A percentile compares a stretch with the other conserved stretches of the same genome.
phyloP scores from a whole-genome alignment of 1,139 yeast species.

The Yamadazyma dendronema region DNA sequence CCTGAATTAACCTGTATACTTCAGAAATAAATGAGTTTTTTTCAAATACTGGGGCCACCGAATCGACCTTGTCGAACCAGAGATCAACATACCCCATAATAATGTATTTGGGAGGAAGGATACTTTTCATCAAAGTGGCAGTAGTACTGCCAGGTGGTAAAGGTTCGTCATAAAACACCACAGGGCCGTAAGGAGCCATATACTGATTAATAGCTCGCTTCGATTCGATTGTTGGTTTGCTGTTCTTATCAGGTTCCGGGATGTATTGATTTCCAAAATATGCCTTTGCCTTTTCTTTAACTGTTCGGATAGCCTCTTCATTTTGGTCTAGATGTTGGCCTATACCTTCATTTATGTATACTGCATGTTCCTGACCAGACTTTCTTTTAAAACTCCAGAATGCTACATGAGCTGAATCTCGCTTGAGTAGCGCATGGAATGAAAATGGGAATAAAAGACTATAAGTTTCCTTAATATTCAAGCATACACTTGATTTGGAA shows the following conservation, averaged over 20 bases:
- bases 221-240: conserved; percentile 4
- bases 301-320: conserved; percentile 1
- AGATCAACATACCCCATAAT: conserved; percentile 14
- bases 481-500: conserved; percentile 8
- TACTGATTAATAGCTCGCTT: conserved; percentile 11
- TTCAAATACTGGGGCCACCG: conserved; percentile 48
- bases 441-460: conserved; percentile 14
- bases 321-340: conserved; percentile 10
- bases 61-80: conserved; percentile 43
- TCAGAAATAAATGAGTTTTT: conserved; percentile 25
- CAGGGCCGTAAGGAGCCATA: conserved; percentile 3
- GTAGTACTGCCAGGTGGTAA: conserved; percentile 7
- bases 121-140: conserved; percentile 2
- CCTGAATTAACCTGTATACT: conserved; percentile 16
- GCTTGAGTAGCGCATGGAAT: conserved; percentile 11
- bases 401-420: conserved; percentile 12
- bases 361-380: conserved; percentile 7
- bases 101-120: conserved; percentile 13
- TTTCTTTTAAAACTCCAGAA: conserved; percentile 15
- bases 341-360: conserved; percentile 9
- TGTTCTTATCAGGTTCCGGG: conserved; percentile 10
- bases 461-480: conserved; percentile 10
- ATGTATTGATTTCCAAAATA: conserved; percentile 13
- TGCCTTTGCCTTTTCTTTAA: conserved; percentile 8
- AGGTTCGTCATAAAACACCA: conserved; percentile 10